These are phyloP conservation scores for Linum lewisii DNA, from an alignment of 345 rosid species.

Conservation along the genomic window DNA sequence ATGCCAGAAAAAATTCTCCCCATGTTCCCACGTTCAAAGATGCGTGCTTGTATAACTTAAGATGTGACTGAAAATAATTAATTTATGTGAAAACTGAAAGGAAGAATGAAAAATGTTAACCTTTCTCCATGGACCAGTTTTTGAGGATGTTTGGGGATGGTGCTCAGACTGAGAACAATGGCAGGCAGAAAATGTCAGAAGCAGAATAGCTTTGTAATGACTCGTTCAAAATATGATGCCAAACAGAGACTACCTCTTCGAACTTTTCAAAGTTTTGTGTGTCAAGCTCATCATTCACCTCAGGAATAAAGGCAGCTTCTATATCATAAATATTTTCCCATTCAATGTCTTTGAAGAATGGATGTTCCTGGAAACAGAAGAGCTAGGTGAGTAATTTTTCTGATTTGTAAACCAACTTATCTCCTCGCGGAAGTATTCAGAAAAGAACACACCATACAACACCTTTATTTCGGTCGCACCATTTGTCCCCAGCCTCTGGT, in stretches of 20 bases:
- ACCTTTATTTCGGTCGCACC: constrained; percentile 92
- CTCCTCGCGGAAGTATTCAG: constrained; percentile 23
- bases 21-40: no score
- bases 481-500: constrained; percentile 71
- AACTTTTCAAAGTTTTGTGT: constrained; percentile 94
- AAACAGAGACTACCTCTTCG: constrained; percentile 54
- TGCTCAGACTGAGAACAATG: constrained; percentile 45
- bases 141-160: constrained; percentile 31
- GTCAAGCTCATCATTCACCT: constrained; percentile 82
- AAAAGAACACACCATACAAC: constrained; percentile 48
- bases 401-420: constrained; percentile 14
- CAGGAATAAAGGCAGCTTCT: constrained; percentile 91
- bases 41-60: background rate
- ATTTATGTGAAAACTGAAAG: background rate
- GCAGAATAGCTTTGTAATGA: background rate
- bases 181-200: constrained; percentile 8
- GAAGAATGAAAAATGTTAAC: constrained; percentile 22
- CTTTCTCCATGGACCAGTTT: constrained; percentile 80
- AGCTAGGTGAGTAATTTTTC: constrained; percentile 20
- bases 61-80: background rate
- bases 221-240: constrained; percentile 1
- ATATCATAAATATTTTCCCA: constrained; percentile 76
- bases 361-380: constrained; percentile 53
- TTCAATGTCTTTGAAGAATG: constrained; percentile 61
- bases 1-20: no score